Base-by-base conservation (phyloP, 257 asterid genomes). In the Capsicum chinense region DNA sequence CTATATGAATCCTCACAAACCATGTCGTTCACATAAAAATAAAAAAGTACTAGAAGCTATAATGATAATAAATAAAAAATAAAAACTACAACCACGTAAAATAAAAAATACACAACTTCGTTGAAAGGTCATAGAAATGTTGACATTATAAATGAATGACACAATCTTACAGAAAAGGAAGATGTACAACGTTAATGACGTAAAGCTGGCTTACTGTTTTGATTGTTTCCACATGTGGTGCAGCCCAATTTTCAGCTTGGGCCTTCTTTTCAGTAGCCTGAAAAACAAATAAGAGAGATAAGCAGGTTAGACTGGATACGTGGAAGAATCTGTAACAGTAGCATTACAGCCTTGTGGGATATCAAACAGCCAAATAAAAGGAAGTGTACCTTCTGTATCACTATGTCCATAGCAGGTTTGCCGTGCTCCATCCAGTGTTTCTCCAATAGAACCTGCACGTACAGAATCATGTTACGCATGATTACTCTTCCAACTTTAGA, bases 211-310 rank as follows among this genome's bases (percentile, higher is more conserved):
- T 90, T 91, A 96, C 99, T 57, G 92, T 92, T 90, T 91, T 91
- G 79, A 91, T 87, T 39, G 92, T 90, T 89, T 91, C 94, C 76
- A 93, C 84, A 84, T 93, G 98, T 9, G 99, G 99, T 84, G 95
- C 95, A 87, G 97, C 97, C 98, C 97, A 95, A 56, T 84, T 86
- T 89, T 89, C 94, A 86, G 92, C 94, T 87, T 90, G 95, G 54
- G 89, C 93, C 91, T 90, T 93, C 91, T 90, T 93, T 88, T 94
- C 98, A 83, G 86, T 37, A 76, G 92, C 98, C 99, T 96, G 81
- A 79, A 42, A 85, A 47, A 57, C 21, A 54, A 7, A 76, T 54
- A 76, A 39, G n/a, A 54, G 64, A 52, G 48, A 76, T 56, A 67
- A 80, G 69, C 79, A 74, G 67, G 60, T 66, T 13, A 81, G 83